Base-by-base conservation (phyloP, 139 green algal genomes). In the Coccomyxa sp. region DNA sequence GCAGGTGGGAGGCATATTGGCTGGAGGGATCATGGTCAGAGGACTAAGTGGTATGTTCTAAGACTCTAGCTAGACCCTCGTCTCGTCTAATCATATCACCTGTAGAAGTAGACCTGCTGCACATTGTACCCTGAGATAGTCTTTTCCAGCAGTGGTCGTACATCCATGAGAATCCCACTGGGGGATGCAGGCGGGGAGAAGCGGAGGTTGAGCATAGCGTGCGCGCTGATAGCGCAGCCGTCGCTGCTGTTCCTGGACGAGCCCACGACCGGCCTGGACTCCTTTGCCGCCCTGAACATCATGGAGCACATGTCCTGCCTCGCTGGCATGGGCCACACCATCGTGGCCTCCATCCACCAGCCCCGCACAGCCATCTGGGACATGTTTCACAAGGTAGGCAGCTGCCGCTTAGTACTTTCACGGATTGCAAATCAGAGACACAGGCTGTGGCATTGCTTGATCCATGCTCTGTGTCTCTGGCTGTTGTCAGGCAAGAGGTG, bases 171-270 rank as follows among this genome's bases (percentile, higher is more conserved):
- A n/a, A n/a, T n/a, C n/a, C n/a, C n/a, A n/a, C n/a, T n/a, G n/a
- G n/a, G n/a, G n/a, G n/a, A n/a, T 31, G 50, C 64, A 36, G 64
- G 36, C 31, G 82, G 87, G 22, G 84, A 90, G 83, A 82, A 90
- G 84, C 79, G 86, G 77, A 81, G 86, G 0, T 77, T 91, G 33
- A 91, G 84, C 34, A 86, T 91, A 41, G 81, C 86, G 18, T 76
- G 86, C 55, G 84, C 89, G 69, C 83, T 91, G 70, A 55, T 90
- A 29, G 80, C 87, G 39, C 90, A 91, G 82, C 88, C 91, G 12
- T 78, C 73, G 71, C 79, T 87, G 74, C 14, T 88, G 22, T 88
- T 88, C 79, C 77, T 90, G 77, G 82, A 87, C 29, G 83, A 88
- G 81, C 84, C 84, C 41, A 88, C 86, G 3, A 74, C 77, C 29